phyloP scores from a whole-genome alignment of 148 eudicot species.

The Spergularia bocconei region DNA sequence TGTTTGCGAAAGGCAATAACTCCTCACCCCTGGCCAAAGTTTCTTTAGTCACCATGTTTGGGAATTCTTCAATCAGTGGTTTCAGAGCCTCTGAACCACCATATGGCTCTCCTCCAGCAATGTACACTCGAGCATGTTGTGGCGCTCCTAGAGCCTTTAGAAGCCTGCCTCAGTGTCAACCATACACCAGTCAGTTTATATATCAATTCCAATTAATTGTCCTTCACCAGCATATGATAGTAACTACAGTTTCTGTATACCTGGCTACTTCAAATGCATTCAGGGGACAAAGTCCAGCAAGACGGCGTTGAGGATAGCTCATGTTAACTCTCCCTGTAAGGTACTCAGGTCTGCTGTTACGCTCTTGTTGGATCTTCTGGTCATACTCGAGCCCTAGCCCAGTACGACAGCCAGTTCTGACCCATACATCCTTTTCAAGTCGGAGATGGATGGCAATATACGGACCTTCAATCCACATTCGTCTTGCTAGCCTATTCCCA shows the following conservation, averaged over 20 bases:
- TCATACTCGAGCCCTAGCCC: conserved; percentile 64
- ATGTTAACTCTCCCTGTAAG: conserved; percentile 52
- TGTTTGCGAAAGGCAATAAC: conserved; percentile 45
- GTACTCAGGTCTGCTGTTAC: conserved; percentile 46
- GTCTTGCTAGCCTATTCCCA: conserved; percentile 58
- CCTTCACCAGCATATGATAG: too few relatives aligned
- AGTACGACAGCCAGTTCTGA: conserved; percentile 66
- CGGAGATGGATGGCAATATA: conserved; percentile 68
- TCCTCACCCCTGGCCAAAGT: conserved; percentile 51
- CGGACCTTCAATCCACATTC: conserved; percentile 93
- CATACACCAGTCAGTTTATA: too few relatives aligned
- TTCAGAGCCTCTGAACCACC: conserved; percentile 56
- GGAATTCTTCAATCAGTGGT: conserved; percentile 46
- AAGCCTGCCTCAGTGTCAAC: conserved; percentile 30
- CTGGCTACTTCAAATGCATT: conserved; percentile 47
- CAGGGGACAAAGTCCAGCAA: conserved; percentile 71
- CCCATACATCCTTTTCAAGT: conserved; percentile 83
- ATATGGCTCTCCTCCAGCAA: conserved; percentile 72
- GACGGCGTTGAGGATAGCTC: conserved; percentile 43
- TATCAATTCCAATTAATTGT: too few relatives aligned
- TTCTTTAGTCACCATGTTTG: conserved; percentile 50
- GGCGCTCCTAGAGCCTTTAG: conserved; percentile 74
- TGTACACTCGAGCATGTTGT: conserved; percentile 42
- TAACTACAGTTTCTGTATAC: too few relatives aligned
- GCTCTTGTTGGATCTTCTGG: conserved; percentile 37